phyloP scores from a whole-genome alignment of 2,329 filamentous ascomycete species.

The Colletotrichum endophyticum region DNA sequence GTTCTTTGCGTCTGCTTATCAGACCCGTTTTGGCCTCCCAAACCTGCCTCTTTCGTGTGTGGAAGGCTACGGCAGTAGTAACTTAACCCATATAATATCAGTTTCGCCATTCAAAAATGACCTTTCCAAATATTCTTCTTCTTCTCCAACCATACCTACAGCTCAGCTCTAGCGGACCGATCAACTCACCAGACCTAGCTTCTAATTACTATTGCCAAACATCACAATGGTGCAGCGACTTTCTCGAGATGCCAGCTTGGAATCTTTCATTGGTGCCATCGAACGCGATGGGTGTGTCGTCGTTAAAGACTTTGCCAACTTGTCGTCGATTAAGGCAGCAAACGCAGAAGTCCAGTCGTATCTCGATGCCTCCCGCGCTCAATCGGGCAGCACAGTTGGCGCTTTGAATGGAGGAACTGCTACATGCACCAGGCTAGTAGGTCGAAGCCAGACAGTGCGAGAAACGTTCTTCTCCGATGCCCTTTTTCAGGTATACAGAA shows the following conservation, averaged over 20 bases:
- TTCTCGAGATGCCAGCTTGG: neutral
- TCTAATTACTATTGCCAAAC: neutral
- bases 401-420: constrained; percentile 36
- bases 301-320: neutral
- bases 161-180: neutral
- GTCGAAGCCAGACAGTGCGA: constrained; percentile 36
- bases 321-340: neutral
- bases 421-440: constrained; percentile 37
- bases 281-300: neutral
- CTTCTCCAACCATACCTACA: neutral
- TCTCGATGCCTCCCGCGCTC: constrained; percentile 19
- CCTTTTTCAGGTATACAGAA: constrained; percentile 27
- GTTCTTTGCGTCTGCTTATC: neutral
- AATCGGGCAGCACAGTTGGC: constrained; percentile 23
- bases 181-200: neutral
- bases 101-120: neutral
- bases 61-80: neutral
- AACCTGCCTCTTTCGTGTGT: neutral
- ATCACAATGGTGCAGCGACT: neutral
- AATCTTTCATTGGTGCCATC: neutral
- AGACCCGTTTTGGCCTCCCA: neutral
- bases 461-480: constrained; percentile 39
- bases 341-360: neutral
- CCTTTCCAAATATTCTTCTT: neutral
- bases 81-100: neutral